Evolutionary conservation across 2,329 filamentous ascomycete species (phyloP), one percentile per base, ranked within the genome.

Genomic region (Aspergillus pseudoglaucus): DNA sequence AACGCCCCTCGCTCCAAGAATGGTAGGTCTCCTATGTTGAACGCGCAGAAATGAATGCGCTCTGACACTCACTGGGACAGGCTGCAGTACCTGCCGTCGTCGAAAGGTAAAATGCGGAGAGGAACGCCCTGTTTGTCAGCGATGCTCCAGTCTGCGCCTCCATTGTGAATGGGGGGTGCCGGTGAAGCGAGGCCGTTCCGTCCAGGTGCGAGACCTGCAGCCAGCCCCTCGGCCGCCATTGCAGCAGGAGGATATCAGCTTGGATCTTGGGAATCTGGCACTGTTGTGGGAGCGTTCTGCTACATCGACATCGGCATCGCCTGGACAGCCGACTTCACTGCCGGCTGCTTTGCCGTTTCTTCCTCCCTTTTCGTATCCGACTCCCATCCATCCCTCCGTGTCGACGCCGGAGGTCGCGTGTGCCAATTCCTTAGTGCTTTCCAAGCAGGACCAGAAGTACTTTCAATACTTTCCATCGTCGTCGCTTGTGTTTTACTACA

Each of bases 1-100:
- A 64, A 67, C 55, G 64, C 62, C 52, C 65, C 66, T 56, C 63
- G 66, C 56, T 69, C 66, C 18, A 69, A 67, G 56, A 68, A 62
- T 55, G 66, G 66, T 69, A 55, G 23, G 53, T 17, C n/a, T 17
- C 40, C 22, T 22, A 7, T 15, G 14, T 39, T 18, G 15, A 37
- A 6, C 33, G n/a, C 6, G 33, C 25, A 30, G 10, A 18, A 37
- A 8, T 30, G 25, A 30, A 30, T 30, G 25, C 25, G 25, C 25
- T 30, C 25, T 30, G 25, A 30, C 8, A 30, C 25, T 30, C 8
- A 30, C 4, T 3, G 10, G 6, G 40, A 17, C 48, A 69, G 67
- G 66, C 51, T 70, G 67, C 59, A 64, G 60, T 47, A 70, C 67
- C 46, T 70, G 67, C 51, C 62, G 63, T 48, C 62, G 60, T 49